Conservation (phyloP, 192 early-diverging fungal species). For the Coemansia sp. region DNA sequence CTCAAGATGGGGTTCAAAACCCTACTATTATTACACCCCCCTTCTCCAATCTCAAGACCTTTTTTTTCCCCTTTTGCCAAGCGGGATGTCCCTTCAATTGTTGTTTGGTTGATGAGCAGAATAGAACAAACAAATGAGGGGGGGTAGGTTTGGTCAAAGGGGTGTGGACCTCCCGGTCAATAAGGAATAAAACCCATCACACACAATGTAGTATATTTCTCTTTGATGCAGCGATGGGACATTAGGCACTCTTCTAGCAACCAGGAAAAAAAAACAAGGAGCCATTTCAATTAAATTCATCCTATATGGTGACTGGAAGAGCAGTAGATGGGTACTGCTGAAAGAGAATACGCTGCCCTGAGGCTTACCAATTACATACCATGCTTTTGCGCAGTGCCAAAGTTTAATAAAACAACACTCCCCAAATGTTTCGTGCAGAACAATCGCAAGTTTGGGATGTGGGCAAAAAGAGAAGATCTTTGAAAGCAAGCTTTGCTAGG, state of each 20-base stretch:
- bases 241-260: no score
- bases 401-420: conserved; percentile 4
- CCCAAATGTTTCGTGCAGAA: not conserved
- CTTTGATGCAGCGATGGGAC: no score
- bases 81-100: conserved; percentile 1
- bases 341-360: not conserved
- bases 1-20: not conserved
- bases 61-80: not conserved
- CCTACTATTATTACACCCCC: conserved; percentile 1
- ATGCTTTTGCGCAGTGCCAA: not conserved
- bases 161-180: no score
- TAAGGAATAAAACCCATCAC: no score
- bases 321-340: conserved; percentile 11
- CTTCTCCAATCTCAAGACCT: conserved; percentile 2
- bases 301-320: not conserved
- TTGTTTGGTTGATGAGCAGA: no score
- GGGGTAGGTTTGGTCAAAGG: no score
- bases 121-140: no score
- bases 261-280: no score
- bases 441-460: not conserved
- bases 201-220: no score
- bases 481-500: no score
- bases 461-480: not conserved
- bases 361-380: conserved; percentile 2
- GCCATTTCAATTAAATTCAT: no score